phyloP scores from a whole-genome alignment of 805 yeast genomes.

The Hanseniaspora meyeri region DNA sequence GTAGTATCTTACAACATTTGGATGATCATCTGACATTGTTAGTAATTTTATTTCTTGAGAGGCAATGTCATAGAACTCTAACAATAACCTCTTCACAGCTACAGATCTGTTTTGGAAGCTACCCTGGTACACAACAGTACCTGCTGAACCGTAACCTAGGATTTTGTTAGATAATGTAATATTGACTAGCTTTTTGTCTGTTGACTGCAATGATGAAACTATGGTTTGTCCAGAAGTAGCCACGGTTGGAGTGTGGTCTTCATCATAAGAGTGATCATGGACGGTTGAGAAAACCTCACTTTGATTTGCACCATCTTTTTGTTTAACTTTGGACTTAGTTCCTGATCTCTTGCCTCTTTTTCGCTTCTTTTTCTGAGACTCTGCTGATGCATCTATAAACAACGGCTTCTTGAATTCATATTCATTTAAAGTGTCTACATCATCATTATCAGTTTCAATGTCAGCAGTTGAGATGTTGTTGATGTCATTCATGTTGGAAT shows the following conservation, averaged over 20 bases:
- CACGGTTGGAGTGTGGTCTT: conserved; percentile 60
- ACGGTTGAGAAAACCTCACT: conserved; percentile 12
- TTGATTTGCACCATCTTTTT: conserved; percentile 13
- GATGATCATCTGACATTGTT: conserved; percentile 93
- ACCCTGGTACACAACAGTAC: conserved; percentile 88
- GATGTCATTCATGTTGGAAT: background rate
- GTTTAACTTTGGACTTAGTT: conserved; percentile 9
- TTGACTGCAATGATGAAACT: conserved; percentile 15
- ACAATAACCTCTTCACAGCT: conserved; percentile 86
- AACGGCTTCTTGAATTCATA: background rate
- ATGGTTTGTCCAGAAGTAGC: conserved; percentile 25
- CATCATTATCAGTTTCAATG: conserved; percentile 2
- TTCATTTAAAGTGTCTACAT: conserved; percentile 12
- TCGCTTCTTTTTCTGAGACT: conserved; percentile 1
- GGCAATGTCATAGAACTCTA: conserved; percentile 89
- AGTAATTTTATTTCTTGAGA: conserved; percentile 76
- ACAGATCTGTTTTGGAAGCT: conserved; percentile 85
- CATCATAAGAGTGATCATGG: conserved; percentile 23
- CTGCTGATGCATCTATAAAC: background rate
- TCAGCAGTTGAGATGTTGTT: background rate
- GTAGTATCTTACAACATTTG: conserved; percentile 83
- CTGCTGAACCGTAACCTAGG: conserved; percentile 94
- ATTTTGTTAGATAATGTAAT: conserved; percentile 56
- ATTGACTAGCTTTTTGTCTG: conserved; percentile 33
- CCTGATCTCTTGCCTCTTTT: conserved; percentile 15